These are phyloP conservation scores for Coniochaeta sp. DNA, from an alignment of 2,329 filamentous ascomycete species.

Conservation along the genomic window DNA sequence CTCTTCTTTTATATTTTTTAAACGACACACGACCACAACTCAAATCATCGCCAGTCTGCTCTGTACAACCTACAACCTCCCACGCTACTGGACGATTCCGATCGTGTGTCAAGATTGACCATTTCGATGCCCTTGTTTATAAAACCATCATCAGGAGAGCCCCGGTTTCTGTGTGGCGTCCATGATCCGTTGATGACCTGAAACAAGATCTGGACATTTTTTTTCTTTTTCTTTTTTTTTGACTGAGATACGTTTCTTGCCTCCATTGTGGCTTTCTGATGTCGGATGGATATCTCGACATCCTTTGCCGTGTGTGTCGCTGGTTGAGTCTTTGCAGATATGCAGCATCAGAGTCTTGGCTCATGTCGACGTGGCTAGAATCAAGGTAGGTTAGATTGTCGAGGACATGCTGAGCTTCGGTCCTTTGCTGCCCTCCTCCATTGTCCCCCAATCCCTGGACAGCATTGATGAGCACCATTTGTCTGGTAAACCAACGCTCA, in stretches of 20 bases:
- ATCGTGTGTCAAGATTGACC: conserved; percentile 51
- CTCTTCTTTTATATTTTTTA: conserved; percentile 10
- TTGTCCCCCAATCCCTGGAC: neutral
- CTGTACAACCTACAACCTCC: conserved; percentile 14
- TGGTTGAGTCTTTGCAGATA: neutral
- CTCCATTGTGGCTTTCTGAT: neutral
- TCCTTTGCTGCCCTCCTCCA: neutral
- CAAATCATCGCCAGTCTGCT: conserved; percentile 28
- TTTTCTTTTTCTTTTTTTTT: no score
- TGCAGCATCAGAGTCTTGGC: neutral
- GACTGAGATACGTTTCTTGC: neutral
- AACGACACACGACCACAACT: conserved; percentile 21
- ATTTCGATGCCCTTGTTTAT: conserved; percentile 43
- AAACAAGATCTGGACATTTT: conserved; percentile 50
- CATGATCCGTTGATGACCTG: conserved; percentile 64
- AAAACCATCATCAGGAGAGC: conserved; percentile 66
- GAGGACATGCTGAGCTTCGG: neutral
- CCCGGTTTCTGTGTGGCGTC: conserved; percentile 47
- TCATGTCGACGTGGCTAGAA: neutral
- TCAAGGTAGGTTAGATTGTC: neutral
- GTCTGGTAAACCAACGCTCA: conserved; percentile 4
- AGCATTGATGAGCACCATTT: conserved; percentile 2
- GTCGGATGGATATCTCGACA: neutral
- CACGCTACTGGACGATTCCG: conserved; percentile 42
- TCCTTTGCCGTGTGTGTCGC: neutral